A percentile compares a stretch with the other conserved stretches of the same genome.
Conservation (phyloP, 2,329 filamentous ascomycete genomes). For the Madurella fahalii region DNA sequence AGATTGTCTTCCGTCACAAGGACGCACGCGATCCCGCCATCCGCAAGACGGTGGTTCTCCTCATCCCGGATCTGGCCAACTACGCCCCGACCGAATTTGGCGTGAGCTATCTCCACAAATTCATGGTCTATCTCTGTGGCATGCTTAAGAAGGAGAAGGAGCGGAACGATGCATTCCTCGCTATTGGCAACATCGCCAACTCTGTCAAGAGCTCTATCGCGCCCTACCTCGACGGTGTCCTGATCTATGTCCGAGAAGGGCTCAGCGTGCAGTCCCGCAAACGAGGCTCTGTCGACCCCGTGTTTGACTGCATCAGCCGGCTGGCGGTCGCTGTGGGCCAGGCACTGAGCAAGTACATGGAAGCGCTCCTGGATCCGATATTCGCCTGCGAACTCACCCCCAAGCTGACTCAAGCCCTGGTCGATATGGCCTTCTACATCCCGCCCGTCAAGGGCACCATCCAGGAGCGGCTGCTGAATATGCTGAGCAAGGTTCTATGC, state of each 20-base stretch:
- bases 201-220: constrained; percentile 93
- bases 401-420: constrained; percentile 88
- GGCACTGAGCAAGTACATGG: constrained; percentile 97
- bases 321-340: constrained; percentile 93
- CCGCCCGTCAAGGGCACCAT: constrained; percentile 90
- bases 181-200: constrained; percentile 93
- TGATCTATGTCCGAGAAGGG: constrained; percentile 90
- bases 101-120: constrained; percentile 81
- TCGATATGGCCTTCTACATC: constrained; percentile 99
- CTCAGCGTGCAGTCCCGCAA: constrained; percentile 73
- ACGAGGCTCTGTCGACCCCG: constrained; percentile 65
- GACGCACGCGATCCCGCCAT: constrained; percentile 88
- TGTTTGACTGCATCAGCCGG: constrained; percentile 97
- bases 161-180: constrained; percentile 87
- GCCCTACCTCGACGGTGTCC: constrained; percentile 88
- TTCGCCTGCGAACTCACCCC: constrained; percentile 94
- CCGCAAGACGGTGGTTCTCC: constrained; percentile 79
- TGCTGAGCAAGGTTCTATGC: constrained; percentile 90
- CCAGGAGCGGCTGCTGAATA: constrained; percentile 88
- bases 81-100: constrained; percentile 92
- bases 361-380: constrained; percentile 88
- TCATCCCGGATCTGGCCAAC: constrained; percentile 88
- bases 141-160: constrained; percentile 96
- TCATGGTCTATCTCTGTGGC: constrained; percentile 92
- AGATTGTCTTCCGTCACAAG: constrained; percentile 87